Base-by-base conservation (phyloP, 2,329 filamentous ascomycete species). In the Neonectria magnoliae region DNA sequence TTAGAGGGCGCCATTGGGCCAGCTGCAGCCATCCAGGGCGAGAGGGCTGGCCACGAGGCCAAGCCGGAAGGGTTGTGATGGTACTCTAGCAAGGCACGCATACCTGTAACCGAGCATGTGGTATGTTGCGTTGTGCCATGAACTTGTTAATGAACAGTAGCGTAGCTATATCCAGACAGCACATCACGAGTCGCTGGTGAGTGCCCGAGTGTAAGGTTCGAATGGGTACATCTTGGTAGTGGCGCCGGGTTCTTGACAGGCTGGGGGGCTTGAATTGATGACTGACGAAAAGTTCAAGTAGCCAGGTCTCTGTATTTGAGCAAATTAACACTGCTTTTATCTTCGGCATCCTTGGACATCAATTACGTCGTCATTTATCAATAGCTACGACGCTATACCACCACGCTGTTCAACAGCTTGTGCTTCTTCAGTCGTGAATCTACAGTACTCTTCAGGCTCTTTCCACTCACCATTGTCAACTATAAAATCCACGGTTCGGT, bases 1-100 rank as follows among this genome's bases (percentile, higher is more conserved):
- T 45, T 60, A 29, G 41, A 57, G 22, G 52, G 52, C 18, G 57
- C 44, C 18, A 57, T 57, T 57, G 57, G 57, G 44, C 59, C 52
- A 57, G 59, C 42, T 42, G 51, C 33, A 20, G 33, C 57, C 57
- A 64, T 36, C 44, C 56, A 58, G 51, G 20, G 42, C 27, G 42
- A 25, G 48, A 52, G 31, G n/a, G n/a, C 38, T 52, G 57, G 20
- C 52, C 62, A 64, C 62, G 62, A 60, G 62, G 45, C 27, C 31
- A n/a, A 31, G 44, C 33, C 51, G 11, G 38, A 53, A 53, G 38
- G 54, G 31, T 45, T 38, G 47, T 18, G 16, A 57, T 47, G 18
- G 36, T 9, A 51, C 60, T 47, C 41, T 29, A 41, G 31, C 25
- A 25, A 25, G 25, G 25, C 18, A 29, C 38, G 50, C n/a, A 52